Evolutionary conservation across 1,284 basidiomycete species (phyloP), one percentile per base, ranked within the genome.

Genomic region (Puccinia novopanici): DNA sequence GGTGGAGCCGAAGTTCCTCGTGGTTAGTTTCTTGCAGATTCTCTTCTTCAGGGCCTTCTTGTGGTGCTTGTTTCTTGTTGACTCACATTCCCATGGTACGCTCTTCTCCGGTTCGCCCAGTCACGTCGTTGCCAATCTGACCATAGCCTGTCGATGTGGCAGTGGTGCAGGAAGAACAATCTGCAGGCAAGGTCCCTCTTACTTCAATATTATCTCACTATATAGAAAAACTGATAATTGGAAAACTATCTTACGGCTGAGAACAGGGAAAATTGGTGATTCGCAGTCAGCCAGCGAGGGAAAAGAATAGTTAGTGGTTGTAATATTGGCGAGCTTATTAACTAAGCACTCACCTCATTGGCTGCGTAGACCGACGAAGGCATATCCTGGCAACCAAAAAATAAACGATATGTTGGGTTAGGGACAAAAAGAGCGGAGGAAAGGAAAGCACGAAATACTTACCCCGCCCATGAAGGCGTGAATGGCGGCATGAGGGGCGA

Each of bases 101-200:
- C 70, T 27, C 24, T 63, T 72, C 34, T 37, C 13, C 75, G 61
- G 42, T 52, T 75, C 1, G 30, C 54, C 52, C 45, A 50, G 65
- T 81, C 81, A 13, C 30, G 55, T 15, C 50, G 59, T 76, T 82
- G 81, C 81, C 81, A 82, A 37, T 68, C 67, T 42, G 13, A 24
- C 81, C 81, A 82, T n/a, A 82, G 57, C 67, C 59, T 65, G 45
- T 82, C 81, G 15, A 82, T 68, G 52, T 82, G 79, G 12, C 59
- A 77, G 52, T 82, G 81, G 70, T 82, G 81, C 5, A 80, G 40
- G 40, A 78, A 80, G 52, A 82, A 82, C 27, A 82, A 17, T n/a
- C 78, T 79, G 48, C 12, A 61, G 50, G 27, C 4, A 70, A 37
- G 22, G 52, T 55, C 22, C 3, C 17, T 40, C 22, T 68, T 57